A percentile compares a stretch with the other conserved stretches of the same genome.
These are phyloP conservation scores for Acer negundo DNA, from an alignment of 345 rosid species.

Conservation along the genomic window DNA sequence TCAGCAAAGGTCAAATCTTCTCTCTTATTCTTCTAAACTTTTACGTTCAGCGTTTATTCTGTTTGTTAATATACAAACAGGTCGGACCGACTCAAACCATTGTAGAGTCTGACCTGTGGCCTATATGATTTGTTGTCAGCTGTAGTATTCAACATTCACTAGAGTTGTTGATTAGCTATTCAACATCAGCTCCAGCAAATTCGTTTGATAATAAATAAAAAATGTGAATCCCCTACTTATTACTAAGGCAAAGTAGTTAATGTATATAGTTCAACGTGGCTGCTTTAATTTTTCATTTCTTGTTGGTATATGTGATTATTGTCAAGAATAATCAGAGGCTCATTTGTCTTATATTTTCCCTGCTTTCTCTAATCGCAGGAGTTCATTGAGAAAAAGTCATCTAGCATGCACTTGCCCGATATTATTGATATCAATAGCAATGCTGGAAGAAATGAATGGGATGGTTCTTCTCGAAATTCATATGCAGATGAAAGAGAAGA, in stretches of 20 bases:
- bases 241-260: too few species aligned
- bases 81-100: neutral
- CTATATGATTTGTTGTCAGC: neutral
- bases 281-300: neutral
- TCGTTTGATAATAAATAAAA: neutral
- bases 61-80: neutral
- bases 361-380: neutral
- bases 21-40: neutral
- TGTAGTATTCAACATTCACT: neutral
- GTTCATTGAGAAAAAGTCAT: neutral
- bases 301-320: neutral
- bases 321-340: neutral
- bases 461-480: neutral
- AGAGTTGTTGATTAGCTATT: neutral
- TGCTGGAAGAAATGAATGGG: neutral
- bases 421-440: neutral
- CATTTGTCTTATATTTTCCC: neutral
- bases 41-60: neutral
- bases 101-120: neutral
- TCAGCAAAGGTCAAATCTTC: conserved; percentile 4
- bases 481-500: neutral
- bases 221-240: neutral
- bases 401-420: neutral
- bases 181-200: neutral
- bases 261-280: neutral